phyloP scores from a whole-genome alignment of 2,329 filamentous ascomycete species.

The Fusarium sulawesiense region DNA sequence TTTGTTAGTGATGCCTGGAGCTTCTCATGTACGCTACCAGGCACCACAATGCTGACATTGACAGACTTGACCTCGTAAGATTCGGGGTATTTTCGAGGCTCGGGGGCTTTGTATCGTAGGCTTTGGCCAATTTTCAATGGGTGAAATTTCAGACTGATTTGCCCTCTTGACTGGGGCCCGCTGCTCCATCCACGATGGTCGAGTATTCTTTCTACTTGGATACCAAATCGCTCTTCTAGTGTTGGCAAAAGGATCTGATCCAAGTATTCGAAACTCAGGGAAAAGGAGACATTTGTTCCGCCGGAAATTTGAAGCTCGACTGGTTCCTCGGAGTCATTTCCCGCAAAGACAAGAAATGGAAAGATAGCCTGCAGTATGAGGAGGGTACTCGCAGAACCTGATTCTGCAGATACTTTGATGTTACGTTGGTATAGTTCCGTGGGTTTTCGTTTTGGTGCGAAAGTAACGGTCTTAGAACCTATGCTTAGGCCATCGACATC shows the following conservation, averaged over 20 bases:
- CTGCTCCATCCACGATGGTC: conserved; percentile 63
- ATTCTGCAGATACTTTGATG: conserved; percentile 62
- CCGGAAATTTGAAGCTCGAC: conserved; percentile 65
- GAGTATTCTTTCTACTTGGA: conserved; percentile 59
- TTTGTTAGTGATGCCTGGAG: conserved; percentile 56
- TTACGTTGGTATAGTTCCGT: conserved; percentile 55
- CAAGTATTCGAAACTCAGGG: conserved; percentile 70
- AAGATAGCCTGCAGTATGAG: conserved; percentile 71
- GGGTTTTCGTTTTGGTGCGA: conserved; percentile 56
- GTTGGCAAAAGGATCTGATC: conserved; percentile 70
- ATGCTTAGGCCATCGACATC: conserved; percentile 62
- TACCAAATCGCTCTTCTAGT: conserved; percentile 62
- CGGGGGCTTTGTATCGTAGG: conserved; percentile 52
- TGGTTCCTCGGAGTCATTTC: conserved; percentile 55
- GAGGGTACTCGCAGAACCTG: conserved; percentile 64
- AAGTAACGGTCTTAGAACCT: conserved; percentile 63
- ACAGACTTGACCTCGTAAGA: conserved; percentile 57
- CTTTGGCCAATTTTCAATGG: conserved; percentile 51
- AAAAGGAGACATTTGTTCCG: conserved; percentile 69
- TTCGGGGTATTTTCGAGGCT: conserved; percentile 35
- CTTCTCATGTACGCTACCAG: conserved; percentile 54
- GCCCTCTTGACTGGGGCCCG: conserved; percentile 56
- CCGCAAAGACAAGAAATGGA: conserved; percentile 67
- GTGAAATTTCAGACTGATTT: conserved; percentile 56
- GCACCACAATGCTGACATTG: conserved; percentile 64